These are phyloP conservation scores for Xylaria sp. DNA, from an alignment of 2,329 filamentous ascomycete species.

Conservation along the genomic window DNA sequence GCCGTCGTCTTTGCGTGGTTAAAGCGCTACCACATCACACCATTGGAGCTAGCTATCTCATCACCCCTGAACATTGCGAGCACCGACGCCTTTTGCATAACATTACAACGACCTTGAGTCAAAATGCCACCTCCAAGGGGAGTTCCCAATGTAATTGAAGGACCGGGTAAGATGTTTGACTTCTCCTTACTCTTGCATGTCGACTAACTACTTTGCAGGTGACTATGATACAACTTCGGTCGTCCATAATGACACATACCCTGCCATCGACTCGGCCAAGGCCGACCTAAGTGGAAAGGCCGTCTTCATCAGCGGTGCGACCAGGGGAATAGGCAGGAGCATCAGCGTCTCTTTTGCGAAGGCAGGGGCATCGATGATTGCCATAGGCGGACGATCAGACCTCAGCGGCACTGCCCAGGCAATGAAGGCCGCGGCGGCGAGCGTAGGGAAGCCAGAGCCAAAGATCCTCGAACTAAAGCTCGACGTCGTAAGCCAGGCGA, in stretches of 20 bases:
- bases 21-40: background rate
- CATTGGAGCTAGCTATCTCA: background rate
- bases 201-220: conserved; percentile 29
- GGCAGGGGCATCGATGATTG: conserved; percentile 53
- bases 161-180: conserved; percentile 38
- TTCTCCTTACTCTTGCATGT: background rate
- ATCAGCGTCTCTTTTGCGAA: conserved; percentile 50
- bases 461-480: conserved; percentile 49
- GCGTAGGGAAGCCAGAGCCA: conserved; percentile 45
- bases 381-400: conserved; percentile 48
- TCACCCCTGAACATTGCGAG: background rate
- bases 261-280: conserved; percentile 48
- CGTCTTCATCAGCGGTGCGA: conserved; percentile 54
- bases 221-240: conserved; percentile 48
- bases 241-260: conserved; percentile 51
- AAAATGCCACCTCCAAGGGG: conserved; percentile 46
- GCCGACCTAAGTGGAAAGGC: conserved; percentile 47
- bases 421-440: conserved; percentile 44
- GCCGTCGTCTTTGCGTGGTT: background rate
- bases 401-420: conserved; percentile 42
- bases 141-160: conserved; percentile 40
- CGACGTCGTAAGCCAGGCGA: conserved; percentile 50
- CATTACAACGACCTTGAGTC: background rate
- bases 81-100: background rate
- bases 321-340: conserved; percentile 51